These are phyloP conservation scores for Talaromyces trachyspermus DNA, from an alignment of 495 filamentous ascomycete genomes.

Conservation along the genomic window DNA sequence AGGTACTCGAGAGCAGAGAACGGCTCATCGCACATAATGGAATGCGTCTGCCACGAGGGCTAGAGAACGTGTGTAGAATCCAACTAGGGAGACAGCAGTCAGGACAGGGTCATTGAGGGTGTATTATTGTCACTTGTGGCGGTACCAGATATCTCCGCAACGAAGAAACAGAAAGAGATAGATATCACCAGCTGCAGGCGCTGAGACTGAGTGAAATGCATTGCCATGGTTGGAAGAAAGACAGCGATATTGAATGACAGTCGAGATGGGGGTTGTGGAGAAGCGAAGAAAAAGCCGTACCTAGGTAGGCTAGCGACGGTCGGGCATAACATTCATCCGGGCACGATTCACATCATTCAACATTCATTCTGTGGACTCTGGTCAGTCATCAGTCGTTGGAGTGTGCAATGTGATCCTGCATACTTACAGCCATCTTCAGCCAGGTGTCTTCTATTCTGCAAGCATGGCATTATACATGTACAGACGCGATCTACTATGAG, in stretches of 20 bases:
- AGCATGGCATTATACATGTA: too few relatives aligned
- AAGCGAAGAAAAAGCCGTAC: background rate
- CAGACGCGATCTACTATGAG: too few relatives aligned
- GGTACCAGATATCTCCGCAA: slow-evolving; percentile 42
- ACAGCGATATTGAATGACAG: background rate
- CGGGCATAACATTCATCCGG: background rate
- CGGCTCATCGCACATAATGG: slow-evolving; percentile 61
- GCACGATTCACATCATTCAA: background rate
- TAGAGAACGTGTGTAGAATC: slow-evolving; percentile 74
- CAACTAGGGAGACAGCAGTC: slow-evolving; percentile 33
- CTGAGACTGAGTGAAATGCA: slow-evolving; percentile 27
- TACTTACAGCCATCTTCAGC: too few relatives aligned
- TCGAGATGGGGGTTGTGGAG: background rate
- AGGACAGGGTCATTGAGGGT: background rate
- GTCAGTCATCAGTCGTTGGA: too few relatives aligned
- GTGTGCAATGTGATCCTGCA: too few relatives aligned
- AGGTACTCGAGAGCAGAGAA: background rate
- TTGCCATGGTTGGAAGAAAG: slow-evolving; percentile 7
- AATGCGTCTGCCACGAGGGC: slow-evolving; percentile 89
- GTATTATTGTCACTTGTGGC: background rate
- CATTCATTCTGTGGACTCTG: too few relatives aligned
- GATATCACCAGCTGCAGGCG: slow-evolving; percentile 39
- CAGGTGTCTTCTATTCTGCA: too few relatives aligned
- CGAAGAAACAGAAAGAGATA: slow-evolving; percentile 45
- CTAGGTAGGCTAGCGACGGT: too few relatives aligned